Evolutionary conservation across 352 stramenopile species (phyloP).

Genomic region (Globisporangium megalacanthum): DNA sequence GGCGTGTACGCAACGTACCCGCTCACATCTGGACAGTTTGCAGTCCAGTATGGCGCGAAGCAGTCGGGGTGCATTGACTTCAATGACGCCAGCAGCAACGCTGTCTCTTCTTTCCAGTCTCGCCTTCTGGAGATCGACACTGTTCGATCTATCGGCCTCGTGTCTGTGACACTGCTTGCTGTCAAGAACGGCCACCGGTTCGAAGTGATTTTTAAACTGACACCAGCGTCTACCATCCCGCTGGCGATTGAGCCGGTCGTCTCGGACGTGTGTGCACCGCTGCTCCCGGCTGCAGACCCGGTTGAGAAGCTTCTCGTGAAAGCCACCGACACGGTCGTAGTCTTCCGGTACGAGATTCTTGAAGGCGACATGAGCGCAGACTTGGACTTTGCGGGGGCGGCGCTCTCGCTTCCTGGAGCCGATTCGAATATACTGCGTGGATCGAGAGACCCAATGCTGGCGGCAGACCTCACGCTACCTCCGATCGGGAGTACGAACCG

Average conservation of each 20-base stretch:
- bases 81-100: slow-evolving; percentile 33
- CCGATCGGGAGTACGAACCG: slow-evolving; percentile 14
- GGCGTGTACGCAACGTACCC: slow-evolving; percentile 45
- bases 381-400: slow-evolving; percentile 23
- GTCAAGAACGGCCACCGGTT: slow-evolving; percentile 63
- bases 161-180: slow-evolving; percentile 30
- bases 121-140: slow-evolving; percentile 37
- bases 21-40: slow-evolving; percentile 60
- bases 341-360: slow-evolving; percentile 57
- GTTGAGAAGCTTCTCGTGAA: slow-evolving; percentile 33
- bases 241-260: slow-evolving; percentile 25
- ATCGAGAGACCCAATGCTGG: slow-evolving; percentile 24
- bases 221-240: slow-evolving; percentile 36
- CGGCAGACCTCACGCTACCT: slow-evolving; percentile 30
- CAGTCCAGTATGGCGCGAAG: slow-evolving; percentile 32
- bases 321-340: slow-evolving; percentile 30
- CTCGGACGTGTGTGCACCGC: slow-evolving; percentile 50
- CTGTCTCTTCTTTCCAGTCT: slow-evolving; percentile 34
- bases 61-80: slow-evolving; percentile 49
- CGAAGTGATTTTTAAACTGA: slow-evolving; percentile 47
- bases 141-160: slow-evolving; percentile 41
- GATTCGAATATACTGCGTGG: slow-evolving; percentile 25
- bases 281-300: slow-evolving; percentile 31
- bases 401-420: slow-evolving; percentile 21
- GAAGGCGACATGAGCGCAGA: slow-evolving; percentile 20